A percentile compares a stretch with the other conserved stretches of the same genome.
These are phyloP conservation scores for Ocimum tenuiflorum DNA, from an alignment of 257 asterid genomes.

Conservation along the genomic window DNA sequence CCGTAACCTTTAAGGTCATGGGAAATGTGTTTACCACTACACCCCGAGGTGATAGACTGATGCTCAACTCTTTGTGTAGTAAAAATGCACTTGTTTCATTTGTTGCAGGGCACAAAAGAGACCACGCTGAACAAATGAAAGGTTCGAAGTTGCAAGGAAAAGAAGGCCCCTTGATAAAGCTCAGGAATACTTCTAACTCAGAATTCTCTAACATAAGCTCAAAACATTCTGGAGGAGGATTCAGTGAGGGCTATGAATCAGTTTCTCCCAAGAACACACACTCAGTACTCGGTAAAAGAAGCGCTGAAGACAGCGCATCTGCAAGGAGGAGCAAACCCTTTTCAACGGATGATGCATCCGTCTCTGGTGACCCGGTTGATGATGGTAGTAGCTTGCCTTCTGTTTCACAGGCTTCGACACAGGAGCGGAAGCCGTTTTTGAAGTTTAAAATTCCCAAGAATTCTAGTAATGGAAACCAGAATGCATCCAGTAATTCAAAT, in stretches of 20 bases:
- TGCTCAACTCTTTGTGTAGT: background rate
- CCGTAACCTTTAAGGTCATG: too few relatives aligned
- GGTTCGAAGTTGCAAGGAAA: slow-evolving; percentile 36
- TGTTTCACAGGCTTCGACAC: slow-evolving; percentile 26
- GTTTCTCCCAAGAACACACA: slow-evolving; percentile 37
- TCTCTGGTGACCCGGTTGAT: slow-evolving; percentile 35
- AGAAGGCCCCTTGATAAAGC: slow-evolving; percentile 31
- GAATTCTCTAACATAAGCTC: slow-evolving; percentile 24
- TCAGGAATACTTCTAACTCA: slow-evolving; percentile 27
- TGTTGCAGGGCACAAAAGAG: slow-evolving; percentile 31
- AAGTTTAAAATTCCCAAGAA: slow-evolving; percentile 75
- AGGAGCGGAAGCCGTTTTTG: slow-evolving; percentile 56
- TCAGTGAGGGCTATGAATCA: slow-evolving; percentile 35
- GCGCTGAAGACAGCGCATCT: slow-evolving; percentile 35
- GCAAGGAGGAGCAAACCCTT: slow-evolving; percentile 31
- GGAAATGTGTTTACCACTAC: too few relatives aligned
- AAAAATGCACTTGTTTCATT: background rate
- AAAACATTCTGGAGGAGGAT: slow-evolving; percentile 33
- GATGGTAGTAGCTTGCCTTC: slow-evolving; percentile 32
- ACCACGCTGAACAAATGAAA: slow-evolving; percentile 32
- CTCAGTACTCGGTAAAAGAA: slow-evolving; percentile 44
- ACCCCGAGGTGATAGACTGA: too few relatives aligned
- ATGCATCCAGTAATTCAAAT: slow-evolving; percentile 16
- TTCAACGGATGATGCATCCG: slow-evolving; percentile 30
- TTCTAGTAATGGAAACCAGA: slow-evolving; percentile 46